These are phyloP conservation scores for Syzygium malaccense DNA, from an alignment of 441 rosid genomes.

Conservation along the genomic window DNA sequence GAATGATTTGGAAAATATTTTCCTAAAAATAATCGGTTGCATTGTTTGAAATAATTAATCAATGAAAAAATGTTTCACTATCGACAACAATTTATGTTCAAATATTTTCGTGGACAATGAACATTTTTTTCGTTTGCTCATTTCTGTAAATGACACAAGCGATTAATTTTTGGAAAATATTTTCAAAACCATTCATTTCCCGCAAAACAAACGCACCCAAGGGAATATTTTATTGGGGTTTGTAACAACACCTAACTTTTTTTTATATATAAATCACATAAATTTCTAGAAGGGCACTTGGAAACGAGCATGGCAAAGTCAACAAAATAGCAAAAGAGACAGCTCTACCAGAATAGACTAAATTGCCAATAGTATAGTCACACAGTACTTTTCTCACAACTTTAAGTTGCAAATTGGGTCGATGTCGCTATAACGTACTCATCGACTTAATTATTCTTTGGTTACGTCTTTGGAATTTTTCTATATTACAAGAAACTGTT, in stretches of 20 bases:
- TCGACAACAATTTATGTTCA: neutral
- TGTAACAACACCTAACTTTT: neutral
- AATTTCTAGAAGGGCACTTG: neutral
- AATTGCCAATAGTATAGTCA: neutral
- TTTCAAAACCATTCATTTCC: neutral
- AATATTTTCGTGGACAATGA: rapidly evolving
- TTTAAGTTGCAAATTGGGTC: neutral
- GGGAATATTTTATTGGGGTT: neutral
- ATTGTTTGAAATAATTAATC: too few relatives aligned
- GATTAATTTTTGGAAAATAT: neutral
- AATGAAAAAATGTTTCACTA: neutral
- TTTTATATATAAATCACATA: neutral
- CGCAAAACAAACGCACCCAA: neutral
- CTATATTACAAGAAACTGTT: neutral
- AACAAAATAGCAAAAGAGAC: neutral
- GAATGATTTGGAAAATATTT: neutral
- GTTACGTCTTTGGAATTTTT: neutral
- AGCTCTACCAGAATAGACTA: neutral
- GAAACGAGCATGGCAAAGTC: neutral
- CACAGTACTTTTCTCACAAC: neutral
- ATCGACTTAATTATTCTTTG: neutral
- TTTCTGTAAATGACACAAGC: neutral
- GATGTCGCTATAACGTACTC: neutral
- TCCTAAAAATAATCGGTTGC: neutral
- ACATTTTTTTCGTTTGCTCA: neutral